Base-by-base conservation (phyloP, 352 stramenopile genomes). In the Phytophthora litchii region DNA sequence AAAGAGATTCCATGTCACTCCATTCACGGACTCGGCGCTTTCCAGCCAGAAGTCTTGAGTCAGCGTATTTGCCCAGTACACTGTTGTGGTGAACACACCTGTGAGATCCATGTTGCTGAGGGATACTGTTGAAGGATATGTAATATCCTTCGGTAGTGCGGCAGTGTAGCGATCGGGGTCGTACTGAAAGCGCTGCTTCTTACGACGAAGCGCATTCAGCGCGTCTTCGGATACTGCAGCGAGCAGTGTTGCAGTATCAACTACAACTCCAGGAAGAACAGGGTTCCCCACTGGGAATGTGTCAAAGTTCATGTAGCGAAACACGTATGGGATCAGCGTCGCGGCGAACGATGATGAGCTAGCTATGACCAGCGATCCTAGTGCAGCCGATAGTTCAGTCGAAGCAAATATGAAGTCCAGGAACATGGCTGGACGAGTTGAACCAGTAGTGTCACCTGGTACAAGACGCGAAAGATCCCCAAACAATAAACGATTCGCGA, bases 1-100 rank as follows among this genome's bases (percentile, higher is more conserved):
- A 37, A 79, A 80, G 31, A 80, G 14, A 32, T 75, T 74, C 76
- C 76, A 88, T 11, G 47, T 59, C 13, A 86, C 41, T 6, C 47
- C 45, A n/a, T 81, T 61, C 14, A 65, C 59, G 0, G 71, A 84
- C 48, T 84, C 73, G 25, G 83, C 64, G 46, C 72, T 76, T 50
- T 86, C 74, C 36, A 88, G 35, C 76, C 76, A 86, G 38, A 88
- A 86, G 1, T 64, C 55, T 21, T 64, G 62, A 9, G 41, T 58
- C 16, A 83, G 23, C 6, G 58, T 51, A 63, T 85, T 87, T 8
- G 51, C 54, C 74, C 72, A 85, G 44, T 71, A 76, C 9, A 88
- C 64, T 32, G 65, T 70, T 8, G 78, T 76, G 52, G 72, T 80
- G 46, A 75, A 74, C 1, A 60, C 60, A 14, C 60, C 59, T 17